phyloP scores from a whole-genome alignment of 176 grass and related monocot species.

The Zizania latifolia region DNA sequence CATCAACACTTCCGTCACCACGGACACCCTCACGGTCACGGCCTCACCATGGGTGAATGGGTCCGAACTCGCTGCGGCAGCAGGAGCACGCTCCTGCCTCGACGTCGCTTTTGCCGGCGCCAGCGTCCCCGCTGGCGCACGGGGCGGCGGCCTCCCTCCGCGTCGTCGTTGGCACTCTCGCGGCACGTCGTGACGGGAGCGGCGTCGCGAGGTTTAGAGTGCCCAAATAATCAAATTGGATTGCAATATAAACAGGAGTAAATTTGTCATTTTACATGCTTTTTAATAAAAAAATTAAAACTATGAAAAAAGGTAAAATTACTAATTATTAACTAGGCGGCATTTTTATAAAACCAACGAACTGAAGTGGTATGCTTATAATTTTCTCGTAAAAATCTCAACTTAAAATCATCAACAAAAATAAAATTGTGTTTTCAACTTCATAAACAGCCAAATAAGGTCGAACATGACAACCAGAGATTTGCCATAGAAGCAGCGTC shows the following conservation, averaged over 20 bases:
- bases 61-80: background rate
- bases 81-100: background rate
- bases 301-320: too few relatives aligned
- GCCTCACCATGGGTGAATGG: too few relatives aligned
- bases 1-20: constrained; percentile 12
- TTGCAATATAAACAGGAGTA: too few relatives aligned
- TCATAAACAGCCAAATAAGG: background rate
- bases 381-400: too few relatives aligned
- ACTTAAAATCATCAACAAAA: background rate
- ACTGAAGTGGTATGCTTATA: too few relatives aligned
- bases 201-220: background rate
- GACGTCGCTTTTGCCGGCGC: background rate
- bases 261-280: too few relatives aligned
- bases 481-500: background rate
- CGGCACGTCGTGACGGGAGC: background rate
- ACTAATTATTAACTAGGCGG: too few relatives aligned
- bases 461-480: background rate
- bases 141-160: too few relatives aligned
- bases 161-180: background rate
- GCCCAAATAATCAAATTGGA: too few relatives aligned
- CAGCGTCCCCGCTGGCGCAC: too few relatives aligned
- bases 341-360: too few relatives aligned
- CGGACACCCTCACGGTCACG: constrained; percentile 4
- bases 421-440: background rate
- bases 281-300: too few relatives aligned